Base-by-base conservation (phyloP, 805 yeast species). In the Saccharomycopsis fibuligera region DNA sequence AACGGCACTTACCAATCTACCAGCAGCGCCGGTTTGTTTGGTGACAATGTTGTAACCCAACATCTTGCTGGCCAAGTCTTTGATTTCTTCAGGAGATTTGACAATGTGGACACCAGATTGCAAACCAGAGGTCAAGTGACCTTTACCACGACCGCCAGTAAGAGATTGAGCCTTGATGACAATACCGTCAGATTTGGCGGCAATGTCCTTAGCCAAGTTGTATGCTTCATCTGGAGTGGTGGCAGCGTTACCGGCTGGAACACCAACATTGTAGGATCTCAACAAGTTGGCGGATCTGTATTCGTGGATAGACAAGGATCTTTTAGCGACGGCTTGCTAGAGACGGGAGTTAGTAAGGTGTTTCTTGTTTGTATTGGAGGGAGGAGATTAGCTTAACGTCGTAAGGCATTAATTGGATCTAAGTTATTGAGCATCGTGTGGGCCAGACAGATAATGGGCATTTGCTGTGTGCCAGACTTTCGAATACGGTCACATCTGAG, bases 61-160 rank as follows among this genome's bases (percentile, higher is more conserved):
- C 96, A 91, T 90, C 69, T 90, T 81, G 59, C 74, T 77, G 50
- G 98, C 93, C 62, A 86, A 75, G 64, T 83, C 84, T 68, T 74
- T 76, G 52, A 95, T 96, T 73, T 91, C 90, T 63, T 83, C 84
- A 39, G 96, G 81, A 50, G 90, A 74, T 50, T 82, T 74, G 59
- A 87, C 86, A 69, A 93, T 76, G 72, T 88, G 85, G 62, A 93
- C 96, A 75, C 99, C 99, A 45, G 97, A 96, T 73, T 91, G 81
- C 66, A 87, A 80, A 46, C 99, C 99, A 61, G 81, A 82, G 72
- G 90, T 96, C 58, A 93, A 90, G 69, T 87, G 90, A 56, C 99
- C 99, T 70, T 93, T 93, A 72, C 99, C 99, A 72, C 99, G 83
- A 65, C 99, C 99, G 72, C 99, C 99, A 51, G 99, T 90, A 63